A percentile compares a stretch with the other conserved stretches of the same genome.
Conservation (phyloP, 345 rosid genomes). For the Brassica carinata region DNA sequence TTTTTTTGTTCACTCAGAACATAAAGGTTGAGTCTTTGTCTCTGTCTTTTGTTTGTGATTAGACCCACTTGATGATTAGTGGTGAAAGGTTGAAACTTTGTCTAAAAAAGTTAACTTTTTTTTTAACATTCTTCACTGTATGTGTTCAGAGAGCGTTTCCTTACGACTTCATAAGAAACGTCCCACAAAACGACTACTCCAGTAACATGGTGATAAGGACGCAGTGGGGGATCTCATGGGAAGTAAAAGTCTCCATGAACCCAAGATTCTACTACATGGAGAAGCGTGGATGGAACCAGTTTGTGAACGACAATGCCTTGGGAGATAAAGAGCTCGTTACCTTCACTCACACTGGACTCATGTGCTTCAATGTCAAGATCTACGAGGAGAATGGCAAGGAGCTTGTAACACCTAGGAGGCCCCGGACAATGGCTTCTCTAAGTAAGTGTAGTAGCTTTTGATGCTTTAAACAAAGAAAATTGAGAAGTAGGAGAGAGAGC, state of each 20-base stretch:
- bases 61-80: neutral
- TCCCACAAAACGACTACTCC: conserved; percentile 13
- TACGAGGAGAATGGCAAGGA: conserved; percentile 16
- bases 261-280: conserved; percentile 22
- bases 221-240: conserved; percentile 28
- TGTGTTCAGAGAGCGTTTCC: conserved; percentile 11
- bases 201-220: conserved; percentile 28
- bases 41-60: neutral
- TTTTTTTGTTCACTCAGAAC: conserved; percentile 2
- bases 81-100: neutral
- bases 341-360: conserved; percentile 26
- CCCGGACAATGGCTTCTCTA: neutral
- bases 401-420: neutral
- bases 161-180: neutral
- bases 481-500: neutral
- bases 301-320: conserved; percentile 31
- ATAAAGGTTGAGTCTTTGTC: conserved; percentile 6
- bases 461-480: neutral
- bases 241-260: conserved; percentile 13
- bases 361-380: conserved; percentile 25
- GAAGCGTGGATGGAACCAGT: conserved; percentile 34
- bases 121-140: neutral
- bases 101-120: neutral
- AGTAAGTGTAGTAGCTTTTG: neutral
- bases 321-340: conserved; percentile 34